Base-by-base conservation (phyloP, 2,329 filamentous ascomycete genomes). In the Curvularia verruculosa region DNA sequence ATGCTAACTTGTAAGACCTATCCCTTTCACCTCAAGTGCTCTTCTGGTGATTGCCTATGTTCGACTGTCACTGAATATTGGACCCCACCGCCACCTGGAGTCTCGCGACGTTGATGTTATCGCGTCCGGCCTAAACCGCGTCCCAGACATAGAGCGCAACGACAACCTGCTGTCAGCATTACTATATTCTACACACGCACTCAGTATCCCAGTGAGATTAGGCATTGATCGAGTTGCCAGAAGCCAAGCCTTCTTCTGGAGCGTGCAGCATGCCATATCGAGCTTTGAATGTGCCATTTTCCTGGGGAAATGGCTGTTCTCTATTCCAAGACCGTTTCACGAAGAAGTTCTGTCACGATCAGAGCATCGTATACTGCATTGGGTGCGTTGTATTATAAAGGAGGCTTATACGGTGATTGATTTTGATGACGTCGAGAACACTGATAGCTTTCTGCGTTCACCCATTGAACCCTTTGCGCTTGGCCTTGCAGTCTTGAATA, bases 171-270 rank as follows among this genome's bases (percentile, higher is more conserved):
- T 81, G 3, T 77, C 79, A 0, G 83, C 84, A 0, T 74, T 84
- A 1, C 72, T 85, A 0, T 84, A 85, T 59, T 79, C 82, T 1
- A 80, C 82, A 0, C 83, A 86, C 44, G 82, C 82, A 7, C 73
- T 85, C 0, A 84, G 83, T 46, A 84, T 85, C 0, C 84, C 84
- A 0, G 83, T 86, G 5, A 74, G 83, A 21, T 65, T 85, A 0
- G 84, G 84, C 0, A 80, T 86, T 15, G 82, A 84, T 49, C 79
- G 81, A 13, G 83, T 85, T 0, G 82, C 82, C 0, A 75, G 81
- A 15, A 85, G 82, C 15, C 83, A 85, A 49, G 82, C 83, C 0
- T 83, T 84, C 43, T 82, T 84, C 46, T 85, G 83, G 83, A 84
- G 82, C 4, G 82, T 84, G 2, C 77, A 84, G n/a, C 83, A 85